phyloP scores from a whole-genome alignment of 192 early-diverging fungal species.

The Mortierella claussenii region DNA sequence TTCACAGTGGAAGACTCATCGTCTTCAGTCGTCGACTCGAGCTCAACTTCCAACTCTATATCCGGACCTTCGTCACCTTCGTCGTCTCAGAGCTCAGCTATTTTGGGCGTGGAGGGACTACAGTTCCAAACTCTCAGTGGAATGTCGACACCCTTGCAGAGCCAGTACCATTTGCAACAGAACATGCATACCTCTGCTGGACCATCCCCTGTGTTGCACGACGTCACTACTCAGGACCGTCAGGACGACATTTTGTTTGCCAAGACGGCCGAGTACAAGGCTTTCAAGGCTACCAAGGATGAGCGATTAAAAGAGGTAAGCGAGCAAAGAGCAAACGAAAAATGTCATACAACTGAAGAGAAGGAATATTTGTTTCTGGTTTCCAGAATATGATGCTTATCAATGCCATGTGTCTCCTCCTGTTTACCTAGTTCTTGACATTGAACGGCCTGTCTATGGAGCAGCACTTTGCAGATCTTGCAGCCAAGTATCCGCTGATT shows the following conservation, averaged over 20 bases:
- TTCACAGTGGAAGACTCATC: conserved; percentile 26
- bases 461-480: conserved; percentile 56
- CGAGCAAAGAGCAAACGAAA: not conserved
- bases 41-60: too few species aligned
- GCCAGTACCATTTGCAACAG: not conserved
- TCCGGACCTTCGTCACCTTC: not conserved
- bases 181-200: too few species aligned
- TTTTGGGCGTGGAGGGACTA: conserved; percentile 55
- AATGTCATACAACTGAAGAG: too few species aligned
- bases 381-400: too few species aligned
- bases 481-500: conserved; percentile 55
- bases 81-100: not conserved
- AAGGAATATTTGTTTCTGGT: conserved; percentile 19
- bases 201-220: conserved; percentile 9
- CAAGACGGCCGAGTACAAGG: conserved; percentile 35
- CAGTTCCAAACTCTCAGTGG: conserved; percentile 44
- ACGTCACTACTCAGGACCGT: conserved; percentile 49
- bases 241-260: conserved; percentile 52
- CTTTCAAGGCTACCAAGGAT: conserved; percentile 27
- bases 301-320: conserved; percentile 40
- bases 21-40: not conserved
- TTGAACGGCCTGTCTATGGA: conserved; percentile 41
- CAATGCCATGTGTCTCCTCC: too few species aligned
- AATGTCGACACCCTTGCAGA: conserved; percentile 3
- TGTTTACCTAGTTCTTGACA: conserved; percentile 41